Percentiles rank a stretch among this genome's conserved stretches.
These are phyloP conservation scores for Aciculoconidium aculeatum DNA, from an alignment of 805 yeast genomes.

Conservation along the genomic window DNA sequence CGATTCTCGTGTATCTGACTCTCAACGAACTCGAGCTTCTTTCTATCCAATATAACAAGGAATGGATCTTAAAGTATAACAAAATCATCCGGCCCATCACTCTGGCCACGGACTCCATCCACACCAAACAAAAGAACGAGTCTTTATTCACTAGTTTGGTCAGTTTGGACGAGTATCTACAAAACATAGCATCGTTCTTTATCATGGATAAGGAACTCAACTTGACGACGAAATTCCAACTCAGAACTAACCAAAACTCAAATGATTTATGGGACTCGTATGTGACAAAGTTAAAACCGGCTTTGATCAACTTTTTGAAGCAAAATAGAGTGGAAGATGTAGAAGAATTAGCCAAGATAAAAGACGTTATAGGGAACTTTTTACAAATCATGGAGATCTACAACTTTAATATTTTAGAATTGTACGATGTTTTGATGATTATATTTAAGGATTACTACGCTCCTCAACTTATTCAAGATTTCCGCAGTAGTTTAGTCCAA, in stretches of 20 bases:
- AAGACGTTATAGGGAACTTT: slow-evolving; percentile 62
- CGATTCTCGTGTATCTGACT: slow-evolving; percentile 74
- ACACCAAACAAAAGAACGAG: slow-evolving; percentile 22
- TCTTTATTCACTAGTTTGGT: slow-evolving; percentile 24
- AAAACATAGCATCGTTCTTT: slow-evolving; percentile 68
- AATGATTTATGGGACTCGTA: slow-evolving; percentile 75
- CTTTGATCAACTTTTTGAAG: slow-evolving; percentile 42
- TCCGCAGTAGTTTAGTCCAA: slow-evolving; percentile 54
- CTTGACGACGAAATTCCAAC: slow-evolving; percentile 54
- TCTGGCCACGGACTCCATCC: slow-evolving; percentile 20
- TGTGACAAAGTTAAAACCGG: slow-evolving; percentile 52
- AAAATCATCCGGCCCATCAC: slow-evolving; percentile 63
- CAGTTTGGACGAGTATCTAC: slow-evolving; percentile 49
- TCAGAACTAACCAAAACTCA: slow-evolving; percentile 57
- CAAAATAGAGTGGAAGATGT: slow-evolving; percentile 27
- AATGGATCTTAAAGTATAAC: slow-evolving; percentile 65
- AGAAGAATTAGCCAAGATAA: slow-evolving; percentile 50
- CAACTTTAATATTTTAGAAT: slow-evolving; percentile 50
- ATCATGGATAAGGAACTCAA: slow-evolving; percentile 68
- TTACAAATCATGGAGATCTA: slow-evolving; percentile 72
- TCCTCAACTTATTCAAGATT: slow-evolving; percentile 47
- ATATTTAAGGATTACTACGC: slow-evolving; percentile 57
- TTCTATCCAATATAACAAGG: slow-evolving; percentile 59
- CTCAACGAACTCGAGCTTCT: slow-evolving; percentile 61
- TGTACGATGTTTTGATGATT: slow-evolving; percentile 56